Evolutionary conservation across 768 basidiomycete genomes (phyloP), one percentile per base, ranked within the genome.

Genomic region (Rhodotorula toruloides): DNA sequence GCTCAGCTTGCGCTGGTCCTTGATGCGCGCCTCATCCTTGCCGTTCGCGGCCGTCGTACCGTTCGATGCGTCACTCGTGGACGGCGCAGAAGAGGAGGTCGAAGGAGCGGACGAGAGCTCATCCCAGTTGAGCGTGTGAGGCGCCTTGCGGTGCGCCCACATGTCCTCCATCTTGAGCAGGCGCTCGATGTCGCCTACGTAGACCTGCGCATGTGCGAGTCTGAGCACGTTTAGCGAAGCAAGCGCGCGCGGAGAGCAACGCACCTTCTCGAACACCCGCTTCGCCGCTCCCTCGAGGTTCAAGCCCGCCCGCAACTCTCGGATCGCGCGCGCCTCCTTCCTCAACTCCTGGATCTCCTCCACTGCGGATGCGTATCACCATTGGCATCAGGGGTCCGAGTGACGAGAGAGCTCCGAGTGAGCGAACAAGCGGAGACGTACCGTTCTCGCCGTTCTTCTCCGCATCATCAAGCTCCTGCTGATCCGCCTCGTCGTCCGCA

Each of bases 361-460:
- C 0, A 87, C 93, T 96, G 71, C 14, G n/a, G n/a, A n/a, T n/a
- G n/a, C n/a, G n/a, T n/a, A n/a, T n/a, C n/a, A n/a, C n/a, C n/a
- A n/a, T n/a, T n/a, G n/a, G n/a, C n/a, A n/a, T n/a, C n/a, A n/a
- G n/a, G n/a, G n/a, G n/a, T n/a, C n/a, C n/a, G n/a, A n/a, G n/a
- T n/a, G n/a, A n/a, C n/a, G n/a, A n/a, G n/a, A n/a, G n/a, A n/a
- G n/a, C n/a, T n/a, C n/a, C n/a, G n/a, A 22, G 40, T 19, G 39
- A 31, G 27, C 22, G 39, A 48, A 43, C 21, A 53, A 17, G 42
- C 46, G 21, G 52, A 44, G 27, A 68, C 81, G 63, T 65, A 90
- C 92, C 88, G 78, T 97, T 96, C 78, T 99, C 92, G 27, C 94
- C 94, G 58, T 89, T 85, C 73, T 87, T 87, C 77, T 91, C 87